Base-by-base conservation (phyloP, 2,329 filamentous ascomycete species). In the Penicillium sp. region DNA sequence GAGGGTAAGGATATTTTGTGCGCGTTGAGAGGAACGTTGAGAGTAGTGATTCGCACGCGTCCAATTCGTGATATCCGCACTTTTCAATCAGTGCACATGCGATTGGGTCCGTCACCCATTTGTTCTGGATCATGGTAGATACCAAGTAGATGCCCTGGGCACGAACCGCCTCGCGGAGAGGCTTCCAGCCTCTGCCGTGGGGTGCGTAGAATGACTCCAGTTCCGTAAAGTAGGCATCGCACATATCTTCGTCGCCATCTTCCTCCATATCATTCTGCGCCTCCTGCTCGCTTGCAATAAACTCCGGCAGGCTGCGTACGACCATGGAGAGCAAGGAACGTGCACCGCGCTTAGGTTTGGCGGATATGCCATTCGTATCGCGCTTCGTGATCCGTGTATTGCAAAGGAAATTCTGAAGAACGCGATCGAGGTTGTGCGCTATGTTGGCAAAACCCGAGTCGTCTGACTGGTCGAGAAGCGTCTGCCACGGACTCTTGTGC, bases 201-300 rank as follows among this genome's bases (percentile, higher is more conserved):
- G 66, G 64, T 2, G 70, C 66, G 59, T 74, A 75, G 44, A 66
- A 66, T 27, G 63, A 56, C 51, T 75, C 72, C 45, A 75, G 51
- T 50, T 75, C 71, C 6, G 71, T 74, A 53, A 74, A 73, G 50
- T 74, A 72, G 44, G 64, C 65, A 62, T 72, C 66, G 28, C 69
- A 73, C 67, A 74, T 72, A 57, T 75, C 66, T 35, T 68, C 62
- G 16, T 70, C 68, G 4, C 61, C 59, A 35, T 69, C 61, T n/a
- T 65, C 62, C 3, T 69, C 66, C 20, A 54, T 43, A 20, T 68
- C 63, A 50, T 74, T 60, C 31, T 71, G 64, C 38, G 62, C 51
- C 38, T 61, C 58, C 53, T 74, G 72, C 50, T 75, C 73, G 5
- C 62, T 57, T 14, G 66, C 59, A 42, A 75, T 72, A 54, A 73